These are phyloP conservation scores for Fusarium staphyleae DNA, from an alignment of 2,329 filamentous ascomycete genomes.

Conservation along the genomic window DNA sequence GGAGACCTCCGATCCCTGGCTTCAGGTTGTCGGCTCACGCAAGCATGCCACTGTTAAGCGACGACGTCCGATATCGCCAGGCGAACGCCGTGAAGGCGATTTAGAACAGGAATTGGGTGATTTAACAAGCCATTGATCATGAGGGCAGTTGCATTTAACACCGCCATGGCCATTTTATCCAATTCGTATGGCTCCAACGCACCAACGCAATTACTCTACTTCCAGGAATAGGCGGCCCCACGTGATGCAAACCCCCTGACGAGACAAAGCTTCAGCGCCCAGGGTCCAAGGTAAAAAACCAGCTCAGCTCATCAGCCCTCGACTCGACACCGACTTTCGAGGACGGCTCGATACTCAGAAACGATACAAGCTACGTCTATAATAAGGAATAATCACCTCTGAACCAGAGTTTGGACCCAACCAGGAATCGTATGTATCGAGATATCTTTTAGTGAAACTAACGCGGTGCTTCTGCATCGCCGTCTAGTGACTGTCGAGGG, in stretches of 20 bases:
- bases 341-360: conserved; percentile 11
- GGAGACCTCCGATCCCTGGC: conserved; percentile 34
- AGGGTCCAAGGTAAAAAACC: conserved; percentile 18
- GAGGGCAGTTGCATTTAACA: conserved; percentile 16
- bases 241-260: conserved; percentile 26
- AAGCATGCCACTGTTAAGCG: conserved; percentile 39
- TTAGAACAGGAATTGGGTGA: conserved; percentile 22
- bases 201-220: conserved; percentile 21
- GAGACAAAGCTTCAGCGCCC: neutral
- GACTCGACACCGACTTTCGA: conserved; percentile 38
- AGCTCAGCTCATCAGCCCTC: conserved; percentile 13
- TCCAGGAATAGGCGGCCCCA: conserved; percentile 22
- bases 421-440: conserved; percentile 32
- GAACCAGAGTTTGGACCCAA: neutral
- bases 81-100: conserved; percentile 16
- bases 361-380: conserved; percentile 15
- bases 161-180: conserved; percentile 1
- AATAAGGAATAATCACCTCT: conserved; percentile 4
- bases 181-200: neutral
- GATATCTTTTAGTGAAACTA: conserved; percentile 23
- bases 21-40: conserved; percentile 35
- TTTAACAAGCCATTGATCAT: conserved; percentile 27
- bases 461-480: conserved; percentile 15
- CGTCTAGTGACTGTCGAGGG: conserved; percentile 14
- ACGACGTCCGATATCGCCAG: conserved; percentile 33